Base-by-base conservation (phyloP, 2,329 filamentous ascomycete species). In the Elsinoe batatas region DNA sequence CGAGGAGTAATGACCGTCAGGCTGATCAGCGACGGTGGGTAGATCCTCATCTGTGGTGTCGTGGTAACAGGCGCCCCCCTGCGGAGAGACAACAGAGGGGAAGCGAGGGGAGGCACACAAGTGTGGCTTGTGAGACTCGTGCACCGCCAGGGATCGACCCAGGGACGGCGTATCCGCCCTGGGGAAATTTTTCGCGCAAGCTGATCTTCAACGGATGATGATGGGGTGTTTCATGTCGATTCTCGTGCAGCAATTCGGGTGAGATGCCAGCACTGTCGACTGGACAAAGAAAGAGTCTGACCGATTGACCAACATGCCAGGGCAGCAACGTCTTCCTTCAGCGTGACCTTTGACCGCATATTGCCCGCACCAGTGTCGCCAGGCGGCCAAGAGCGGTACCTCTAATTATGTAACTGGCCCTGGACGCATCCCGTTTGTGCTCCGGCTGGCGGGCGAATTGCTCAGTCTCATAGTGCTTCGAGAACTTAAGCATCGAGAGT, bases 161-260 rank as follows among this genome's bases (percentile, higher is more conserved):
- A n/a, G n/a, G n/a, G n/a, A 51, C 47, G 37, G 32, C 32, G 17
- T 15, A 37, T 20, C 47, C 47, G 32, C 17, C 32, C 47, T 36
- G 17, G 47, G 47, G 47, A 51, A 51, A 51, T 51, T 51, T 51
- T 51, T 51, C 47, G 47, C 47, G 32, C 35, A 36, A 26, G 47
- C 32, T 38, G 32, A 51, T 51, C 47, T 51, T 35, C 44, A 13
- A 33, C 44, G 26, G 30, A 49, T 17, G 13, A 49, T 35, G 44
- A 51, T 26, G 32, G 47, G 33, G 17, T 38, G 47, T 51, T 51
- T 51, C 47, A 51, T 33, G 47, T 51, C 15, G 11, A 33, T 15
- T 36, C 17, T 51, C 47, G 15, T 38, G 47, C 47, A 38, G 26
- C 32, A n/a, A 33, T 35, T 51, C 32, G 18, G 47, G 26, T 18